Percentiles rank a stretch among this genome's conserved stretches.
These are phyloP conservation scores for Colletotrichum scovillei DNA, from an alignment of 2,329 filamentous ascomycete species.

Conservation along the genomic window DNA sequence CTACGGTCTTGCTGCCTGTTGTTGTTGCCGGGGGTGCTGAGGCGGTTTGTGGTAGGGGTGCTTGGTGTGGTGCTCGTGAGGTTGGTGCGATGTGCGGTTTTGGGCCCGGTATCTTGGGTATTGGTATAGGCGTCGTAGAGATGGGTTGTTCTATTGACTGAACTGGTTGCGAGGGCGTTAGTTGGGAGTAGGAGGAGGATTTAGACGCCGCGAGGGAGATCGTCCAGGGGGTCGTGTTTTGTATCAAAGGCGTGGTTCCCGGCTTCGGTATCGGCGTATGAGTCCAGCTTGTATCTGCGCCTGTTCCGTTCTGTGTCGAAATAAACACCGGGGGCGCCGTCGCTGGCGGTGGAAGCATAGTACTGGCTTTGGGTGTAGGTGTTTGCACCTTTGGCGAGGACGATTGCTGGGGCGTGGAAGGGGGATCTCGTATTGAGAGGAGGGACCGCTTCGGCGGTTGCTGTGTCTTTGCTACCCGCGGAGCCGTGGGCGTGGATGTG, in stretches of 20 bases:
- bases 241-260: conserved; percentile 20
- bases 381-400: background rate
- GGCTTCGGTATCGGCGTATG: background rate
- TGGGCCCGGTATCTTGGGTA: background rate
- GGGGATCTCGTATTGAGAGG: conserved; percentile 10
- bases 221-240: conserved; percentile 7
- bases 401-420: background rate
- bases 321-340: background rate
- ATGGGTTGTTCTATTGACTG: background rate
- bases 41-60: background rate
- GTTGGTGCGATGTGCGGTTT: background rate
- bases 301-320: background rate
- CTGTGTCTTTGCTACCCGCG: background rate
- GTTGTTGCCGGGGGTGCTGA: background rate
- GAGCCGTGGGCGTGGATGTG: background rate
- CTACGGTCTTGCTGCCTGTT: background rate
- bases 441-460: conserved; percentile 1
- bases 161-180: background rate
- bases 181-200: background rate
- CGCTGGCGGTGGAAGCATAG: background rate
- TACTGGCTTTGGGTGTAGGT: background rate
- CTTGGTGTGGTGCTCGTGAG: background rate
- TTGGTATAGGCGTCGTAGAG: background rate
- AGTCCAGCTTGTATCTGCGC: background rate
- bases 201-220: background rate